Base-by-base conservation (phyloP, 805 yeast species). In the Monosporozyma solicola region DNA sequence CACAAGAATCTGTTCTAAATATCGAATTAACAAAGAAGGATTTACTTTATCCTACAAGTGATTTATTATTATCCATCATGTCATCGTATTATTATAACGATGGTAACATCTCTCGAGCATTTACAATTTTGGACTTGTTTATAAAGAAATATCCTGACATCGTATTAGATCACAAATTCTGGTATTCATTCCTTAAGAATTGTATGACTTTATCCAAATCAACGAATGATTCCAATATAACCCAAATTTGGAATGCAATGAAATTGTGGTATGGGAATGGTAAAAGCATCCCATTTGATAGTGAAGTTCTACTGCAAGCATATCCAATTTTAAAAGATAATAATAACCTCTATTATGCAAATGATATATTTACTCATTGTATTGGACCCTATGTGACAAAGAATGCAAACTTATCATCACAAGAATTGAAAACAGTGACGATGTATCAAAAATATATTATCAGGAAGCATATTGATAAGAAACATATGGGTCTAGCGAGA, bases 381-480 rank as follows among this genome's bases (percentile, higher is more conserved):
- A 41, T 54, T 15, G 16, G 24, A 9, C 44, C 43, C 16, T 43
- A 35, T 11, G n/a, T 41, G 8, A 7, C n/a, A 20, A 24, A 39
- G 7, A 33, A 33, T 15, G 31, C 27, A 3, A 41, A 46, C 7
- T 48, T 57, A 3, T 46, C 53, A 3, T 7, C 33, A 3, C 48
- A 39, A 9, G 63, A 58, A 32, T 24, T 53, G 45, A 41, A 29
- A 3, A 39, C 63, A 9, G 48, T 65, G 6, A 32, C 33, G 15
- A 54, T 55, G 22, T 67, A 56, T 48, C 68, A 62, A 50, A 61
- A 58, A 33, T 53, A 57, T 22, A 51, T 60, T 15, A 25, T 66
- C 5, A 57, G 58, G 41, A 51, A 55, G 35, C 50, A 61, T 49
- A 60, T 59, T 2, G 47, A 51, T 20, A 54, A 54, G 43, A 57